phyloP scores from a whole-genome alignment of 768 basidiomycete genomes.

The Asterophora lycoperdoides region DNA sequence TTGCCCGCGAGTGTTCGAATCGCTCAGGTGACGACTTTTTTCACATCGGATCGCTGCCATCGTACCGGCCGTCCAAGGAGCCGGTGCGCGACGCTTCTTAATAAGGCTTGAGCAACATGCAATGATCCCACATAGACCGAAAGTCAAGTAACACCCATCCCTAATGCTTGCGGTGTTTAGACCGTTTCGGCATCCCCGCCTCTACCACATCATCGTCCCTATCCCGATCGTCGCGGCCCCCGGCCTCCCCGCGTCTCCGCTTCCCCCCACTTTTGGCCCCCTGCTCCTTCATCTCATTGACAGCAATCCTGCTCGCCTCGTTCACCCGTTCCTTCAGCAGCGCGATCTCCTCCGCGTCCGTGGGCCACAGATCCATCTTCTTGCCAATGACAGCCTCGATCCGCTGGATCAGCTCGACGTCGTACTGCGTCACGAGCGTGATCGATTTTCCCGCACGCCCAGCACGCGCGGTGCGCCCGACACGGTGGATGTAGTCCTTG shows the following conservation, averaged over 20 bases:
- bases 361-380: slow-evolving; percentile 85
- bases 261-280: slow-evolving; percentile 39
- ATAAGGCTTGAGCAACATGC: no score
- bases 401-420: slow-evolving; percentile 92
- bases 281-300: slow-evolving; percentile 78
- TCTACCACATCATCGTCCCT: slow-evolving; percentile 91
- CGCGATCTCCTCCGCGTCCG: slow-evolving; percentile 84
- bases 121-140: neutral
- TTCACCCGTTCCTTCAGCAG: slow-evolving; percentile 84
- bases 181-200: slow-evolving; percentile 75
- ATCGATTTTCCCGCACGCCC: slow-evolving; percentile 97
- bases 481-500: slow-evolving; percentile 98
- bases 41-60: no score
- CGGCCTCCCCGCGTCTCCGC: slow-evolving; percentile 40
- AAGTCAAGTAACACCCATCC: neutral
- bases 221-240: slow-evolving; percentile 72
- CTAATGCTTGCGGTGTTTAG: slow-evolving; percentile 47
- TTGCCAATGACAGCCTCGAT: slow-evolving; percentile 92
- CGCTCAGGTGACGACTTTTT: slow-evolving; percentile 47
- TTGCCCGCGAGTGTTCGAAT: slow-evolving; percentile 53
- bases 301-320: slow-evolving; percentile 77
- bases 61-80: no score
- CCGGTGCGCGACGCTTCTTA: no score
- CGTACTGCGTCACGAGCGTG: slow-evolving; percentile 98
- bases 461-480: slow-evolving; percentile 95